Evolutionary conservation across 2,329 filamentous ascomycete species (phyloP).

Genomic region (Diaporthe sp.): DNA sequence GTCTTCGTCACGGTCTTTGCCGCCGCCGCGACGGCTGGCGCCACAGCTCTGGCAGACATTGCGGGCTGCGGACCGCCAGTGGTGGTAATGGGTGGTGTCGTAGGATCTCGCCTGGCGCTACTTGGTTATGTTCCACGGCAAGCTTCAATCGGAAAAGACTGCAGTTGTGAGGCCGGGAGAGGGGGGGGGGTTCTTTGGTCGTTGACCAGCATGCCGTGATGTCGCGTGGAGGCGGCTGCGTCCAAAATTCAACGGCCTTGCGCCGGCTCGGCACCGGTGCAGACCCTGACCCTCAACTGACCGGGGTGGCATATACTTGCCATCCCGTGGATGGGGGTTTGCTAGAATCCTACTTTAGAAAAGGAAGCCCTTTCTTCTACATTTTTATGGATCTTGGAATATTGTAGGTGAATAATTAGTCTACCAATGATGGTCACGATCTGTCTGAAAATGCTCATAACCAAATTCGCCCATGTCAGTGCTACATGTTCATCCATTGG

Average conservation of each 20-base stretch:
- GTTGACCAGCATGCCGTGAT: not conserved
- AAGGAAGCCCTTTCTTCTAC: not conserved
- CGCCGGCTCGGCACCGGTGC: slow-evolving; percentile 30
- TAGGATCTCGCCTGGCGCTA: not conserved
- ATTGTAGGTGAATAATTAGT: not conserved
- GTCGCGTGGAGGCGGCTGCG: slow-evolving; percentile 14
- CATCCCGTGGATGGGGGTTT: not conserved
- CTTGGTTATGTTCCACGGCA: not conserved
- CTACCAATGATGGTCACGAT: too few relatives aligned
- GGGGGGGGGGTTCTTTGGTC: not conserved
- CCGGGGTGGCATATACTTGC: not conserved
- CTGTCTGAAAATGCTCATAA: not conserved
- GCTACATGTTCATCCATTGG: not conserved
- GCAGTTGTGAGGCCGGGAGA: not conserved
- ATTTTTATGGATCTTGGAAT: not conserved
- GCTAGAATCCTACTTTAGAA: not conserved
- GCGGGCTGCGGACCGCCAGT: slow-evolving; percentile 1
- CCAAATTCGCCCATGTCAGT: not conserved
- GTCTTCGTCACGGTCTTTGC: slow-evolving; percentile 25
- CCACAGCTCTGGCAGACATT: slow-evolving; percentile 34
- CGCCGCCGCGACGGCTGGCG: slow-evolving; percentile 24
- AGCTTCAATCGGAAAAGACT: not conserved
- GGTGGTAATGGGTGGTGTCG: not conserved
- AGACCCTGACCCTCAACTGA: slow-evolving; percentile 16
- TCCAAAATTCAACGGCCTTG: slow-evolving; percentile 27